phyloP scores from a whole-genome alignment of 306 rosid genomes.

The Quercus engelmannii region DNA sequence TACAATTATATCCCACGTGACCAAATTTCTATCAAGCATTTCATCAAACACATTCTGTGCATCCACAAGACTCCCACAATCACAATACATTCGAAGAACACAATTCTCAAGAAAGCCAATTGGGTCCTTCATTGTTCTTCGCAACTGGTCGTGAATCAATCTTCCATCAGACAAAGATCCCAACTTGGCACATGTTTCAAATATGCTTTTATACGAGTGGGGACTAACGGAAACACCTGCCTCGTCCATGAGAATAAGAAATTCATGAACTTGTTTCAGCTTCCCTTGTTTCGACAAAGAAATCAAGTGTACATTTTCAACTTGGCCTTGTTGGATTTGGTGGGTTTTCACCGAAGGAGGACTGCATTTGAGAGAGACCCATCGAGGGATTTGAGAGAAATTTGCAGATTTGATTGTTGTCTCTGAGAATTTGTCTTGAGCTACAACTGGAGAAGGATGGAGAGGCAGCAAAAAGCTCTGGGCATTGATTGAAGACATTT shows the following conservation, averaged over 20 bases:
- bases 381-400: constrained; percentile 47
- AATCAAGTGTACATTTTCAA: constrained; percentile 53
- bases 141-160: constrained; percentile 37
- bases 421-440: constrained; percentile 15
- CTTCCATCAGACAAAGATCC: constrained; percentile 38
- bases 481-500: constrained; percentile 35
- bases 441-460: constrained; percentile 13
- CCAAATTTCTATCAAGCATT: constrained; percentile 39
- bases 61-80: constrained; percentile 40
- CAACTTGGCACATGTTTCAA: constrained; percentile 42
- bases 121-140: constrained; percentile 19
- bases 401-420: constrained; percentile 22
- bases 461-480: constrained; percentile 15
- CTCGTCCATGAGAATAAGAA: constrained; percentile 42
- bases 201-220: constrained; percentile 35
- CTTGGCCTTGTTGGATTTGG: constrained; percentile 28
- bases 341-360: constrained; percentile 10
- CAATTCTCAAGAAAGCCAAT: constrained; percentile 36
- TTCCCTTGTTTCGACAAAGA: constrained; percentile 51
- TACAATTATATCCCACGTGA: constrained; percentile 42
- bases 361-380: constrained; percentile 43
- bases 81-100: constrained; percentile 50
- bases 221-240: constrained; percentile 40
- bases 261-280: constrained; percentile 43
- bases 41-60: constrained; percentile 46